Base-by-base conservation (phyloP, 768 basidiomycete species). In the Paxillus involutus region DNA sequence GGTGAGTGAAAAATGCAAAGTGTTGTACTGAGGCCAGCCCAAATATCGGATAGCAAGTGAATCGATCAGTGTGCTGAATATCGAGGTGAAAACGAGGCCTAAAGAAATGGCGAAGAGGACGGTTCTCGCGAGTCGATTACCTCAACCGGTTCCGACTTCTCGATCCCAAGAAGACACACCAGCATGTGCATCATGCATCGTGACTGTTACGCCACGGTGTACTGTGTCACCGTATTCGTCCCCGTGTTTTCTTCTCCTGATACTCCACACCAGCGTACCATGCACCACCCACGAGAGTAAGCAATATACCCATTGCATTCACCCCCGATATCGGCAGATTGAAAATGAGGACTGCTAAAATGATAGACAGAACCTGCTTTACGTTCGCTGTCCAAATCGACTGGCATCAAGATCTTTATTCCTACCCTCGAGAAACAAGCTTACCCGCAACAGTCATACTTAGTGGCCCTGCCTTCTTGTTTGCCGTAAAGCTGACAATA, bases 401-500 rank as follows among this genome's bases (percentile, higher is more conserved):
- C 35, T 49, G 26, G 26, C 35, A 17, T 45, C 19, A 41, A 11
- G 24, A 30, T 19, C 16, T 35, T 14, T 21, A 5, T 40, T 36
- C 21, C 10, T 47, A 36, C 57, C 47, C 43, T 7, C 13, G 13
- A 36, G 47, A 16, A 50, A 19, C 9, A 21, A 49, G 76, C 83
- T 51, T 55, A 90, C 88, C 88, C 55, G 92, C 91, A 44, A 96
- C 93, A 10, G 89, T 91, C 89, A 95, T 96, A 44, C 87, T 89
- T 58, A 96, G 67, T 12, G 94, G 86, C 2, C 94, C 94, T 0
- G 92, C 86, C 66, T 89, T 86, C 71, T 88, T 87, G 73, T 98
- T 99, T n/a, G 97, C 91, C 39, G 90, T 91, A 65, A 99, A 97
- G 67, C 89, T 91, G 52, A 97, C 91, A 3, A 98, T 84, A 62